These are phyloP conservation scores for barley (Hordeum vulgare) DNA, from an alignment of 176 grass and related monocot genomes.

Conservation along the genomic window DNA sequence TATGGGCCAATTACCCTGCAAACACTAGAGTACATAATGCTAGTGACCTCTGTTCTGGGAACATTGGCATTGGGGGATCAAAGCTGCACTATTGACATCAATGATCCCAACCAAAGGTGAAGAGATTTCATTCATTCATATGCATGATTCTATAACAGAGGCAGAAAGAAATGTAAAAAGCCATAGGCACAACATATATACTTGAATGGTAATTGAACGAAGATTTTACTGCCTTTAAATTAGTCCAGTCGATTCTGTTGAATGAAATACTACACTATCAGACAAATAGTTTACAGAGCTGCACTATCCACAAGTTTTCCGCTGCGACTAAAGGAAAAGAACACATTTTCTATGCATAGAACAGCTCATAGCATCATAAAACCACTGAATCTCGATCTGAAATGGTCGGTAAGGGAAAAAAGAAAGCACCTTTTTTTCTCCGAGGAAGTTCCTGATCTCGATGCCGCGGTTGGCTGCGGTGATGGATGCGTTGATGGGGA, in stretches of 20 bases:
- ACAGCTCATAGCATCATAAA: neutral
- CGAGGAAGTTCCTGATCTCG: slow-evolving; percentile 85
- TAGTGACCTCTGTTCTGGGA: neutral
- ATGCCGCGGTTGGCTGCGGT: slow-evolving; percentile 38
- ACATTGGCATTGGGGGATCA: neutral
- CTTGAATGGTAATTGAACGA: neutral
- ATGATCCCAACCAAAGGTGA: neutral
- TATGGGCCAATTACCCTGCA: neutral
- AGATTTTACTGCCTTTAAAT: neutral
- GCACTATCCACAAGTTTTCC: too few species aligned
- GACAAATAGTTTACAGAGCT: neutral
- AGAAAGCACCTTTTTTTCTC: slow-evolving; percentile 57
- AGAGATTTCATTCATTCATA: neutral
- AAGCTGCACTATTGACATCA: neutral
- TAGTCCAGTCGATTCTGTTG: neutral
- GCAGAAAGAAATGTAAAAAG: too few species aligned
- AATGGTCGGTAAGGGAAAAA: too few species aligned
- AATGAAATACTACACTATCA: neutral
- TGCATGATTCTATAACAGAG: neutral
- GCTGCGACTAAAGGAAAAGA: too few species aligned
- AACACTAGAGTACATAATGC: neutral
- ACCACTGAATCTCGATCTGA: too few species aligned
- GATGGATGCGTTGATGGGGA: slow-evolving; percentile 81
- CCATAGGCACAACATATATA: neutral
- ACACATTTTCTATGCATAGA: too few species aligned